Conservation (phyloP, 78 protist species). For the Salpingoeca rosetta region DNA sequence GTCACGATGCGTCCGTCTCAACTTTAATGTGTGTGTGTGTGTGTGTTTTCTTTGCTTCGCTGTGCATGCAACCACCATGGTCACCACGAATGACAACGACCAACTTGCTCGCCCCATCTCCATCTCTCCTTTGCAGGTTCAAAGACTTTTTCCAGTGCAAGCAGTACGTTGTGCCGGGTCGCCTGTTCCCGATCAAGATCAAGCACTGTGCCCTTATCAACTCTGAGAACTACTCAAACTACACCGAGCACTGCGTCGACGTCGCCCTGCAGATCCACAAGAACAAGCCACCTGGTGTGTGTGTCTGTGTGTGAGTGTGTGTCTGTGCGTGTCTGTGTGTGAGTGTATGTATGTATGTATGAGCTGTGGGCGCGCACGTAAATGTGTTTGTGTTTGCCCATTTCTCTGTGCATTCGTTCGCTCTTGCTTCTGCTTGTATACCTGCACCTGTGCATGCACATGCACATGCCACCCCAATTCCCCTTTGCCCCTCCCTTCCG, state of each 20-base stretch:
- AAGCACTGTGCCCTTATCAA: slow-evolving; percentile 24
- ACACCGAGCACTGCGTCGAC: neutral
- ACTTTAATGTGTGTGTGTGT: no score
- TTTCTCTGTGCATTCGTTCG: neutral
- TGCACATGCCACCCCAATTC: neutral
- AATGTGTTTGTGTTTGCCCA: no score
- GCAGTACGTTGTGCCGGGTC: slow-evolving; percentile 49
- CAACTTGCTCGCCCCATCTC: no score
- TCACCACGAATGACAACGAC: neutral
- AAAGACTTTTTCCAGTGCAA: slow-evolving; percentile 17
- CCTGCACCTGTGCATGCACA: slow-evolving; percentile 40
- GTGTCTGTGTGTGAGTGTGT: no score
- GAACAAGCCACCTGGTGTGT: neutral
- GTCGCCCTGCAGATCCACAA: neutral
- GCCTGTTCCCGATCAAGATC: slow-evolving; percentile 53
- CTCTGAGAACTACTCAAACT: neutral
- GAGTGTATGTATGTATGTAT: no score
- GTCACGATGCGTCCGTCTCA: no score
- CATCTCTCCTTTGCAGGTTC: neutral
- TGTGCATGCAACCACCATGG: no score
- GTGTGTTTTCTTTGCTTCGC: neutral
- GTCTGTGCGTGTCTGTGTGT: no score
- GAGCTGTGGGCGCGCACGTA: no score
- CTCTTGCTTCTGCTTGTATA: neutral
- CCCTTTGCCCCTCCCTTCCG: no score